A percentile compares a stretch with the other conserved stretches of the same genome.
Conservation (phyloP, 139 green algal genomes). For the Chlorella vulgaris region DNA sequence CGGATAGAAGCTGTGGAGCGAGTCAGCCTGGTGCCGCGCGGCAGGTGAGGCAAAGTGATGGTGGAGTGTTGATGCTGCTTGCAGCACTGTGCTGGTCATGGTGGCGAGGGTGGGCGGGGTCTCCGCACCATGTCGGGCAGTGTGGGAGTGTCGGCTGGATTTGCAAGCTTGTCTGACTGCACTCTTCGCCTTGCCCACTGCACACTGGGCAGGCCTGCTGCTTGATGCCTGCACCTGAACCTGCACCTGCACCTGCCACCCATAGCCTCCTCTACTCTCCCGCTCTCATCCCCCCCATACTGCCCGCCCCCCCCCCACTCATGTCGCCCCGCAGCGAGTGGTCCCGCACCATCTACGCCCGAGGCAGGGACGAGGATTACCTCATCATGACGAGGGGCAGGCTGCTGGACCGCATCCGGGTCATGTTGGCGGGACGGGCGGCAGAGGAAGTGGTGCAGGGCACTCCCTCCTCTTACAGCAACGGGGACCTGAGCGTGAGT, state of each 20-base stretch:
- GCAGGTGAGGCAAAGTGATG: constrained; percentile 18
- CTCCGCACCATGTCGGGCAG: no score
- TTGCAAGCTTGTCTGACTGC: no score
- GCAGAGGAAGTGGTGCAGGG: constrained; percentile 54
- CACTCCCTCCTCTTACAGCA: constrained; percentile 37
- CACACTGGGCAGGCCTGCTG: no score
- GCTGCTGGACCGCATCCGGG: constrained; percentile 76
- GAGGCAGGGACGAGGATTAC: constrained; percentile 81
- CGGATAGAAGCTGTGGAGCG: constrained; percentile 80
- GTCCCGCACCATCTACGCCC: constrained; percentile 73
- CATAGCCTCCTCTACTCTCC: background rate
- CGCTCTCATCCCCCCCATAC: background rate
- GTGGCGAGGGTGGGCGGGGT: no score
- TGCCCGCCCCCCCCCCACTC: background rate
- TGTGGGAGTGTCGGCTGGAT: no score
- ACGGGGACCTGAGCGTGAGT: constrained; percentile 23
- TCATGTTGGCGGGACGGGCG: constrained; percentile 71
- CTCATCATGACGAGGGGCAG: constrained; percentile 71
- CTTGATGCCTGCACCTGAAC: background rate
- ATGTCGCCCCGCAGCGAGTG: constrained; percentile 43
- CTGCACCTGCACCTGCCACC: background rate
- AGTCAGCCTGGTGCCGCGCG: constrained; percentile 72
- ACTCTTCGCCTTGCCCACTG: no score
- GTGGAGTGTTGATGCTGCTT: background rate
- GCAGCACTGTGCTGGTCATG: background rate